phyloP scores from a whole-genome alignment of 202 grass and related monocot genomes.

The Schoenoplectus tabernaemontani region DNA sequence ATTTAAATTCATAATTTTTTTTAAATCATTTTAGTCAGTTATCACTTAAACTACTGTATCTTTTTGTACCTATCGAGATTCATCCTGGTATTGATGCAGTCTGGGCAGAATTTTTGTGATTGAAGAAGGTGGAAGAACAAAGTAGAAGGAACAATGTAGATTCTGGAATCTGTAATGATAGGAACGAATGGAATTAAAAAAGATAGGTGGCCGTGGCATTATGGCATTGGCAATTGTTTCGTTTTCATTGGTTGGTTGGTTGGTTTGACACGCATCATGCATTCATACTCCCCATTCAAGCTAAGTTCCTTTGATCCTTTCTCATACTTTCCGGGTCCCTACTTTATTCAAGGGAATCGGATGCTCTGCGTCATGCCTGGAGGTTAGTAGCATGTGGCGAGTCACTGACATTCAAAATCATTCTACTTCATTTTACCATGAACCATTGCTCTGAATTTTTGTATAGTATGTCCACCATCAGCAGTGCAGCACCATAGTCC shows the following conservation, averaged over 20 bases:
- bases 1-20: too few relatives aligned
- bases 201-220: background rate
- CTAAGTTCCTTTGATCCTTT: conserved; percentile 9
- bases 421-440: background rate
- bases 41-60: too few relatives aligned
- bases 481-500: too few relatives aligned
- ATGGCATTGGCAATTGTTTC: conserved; percentile 4
- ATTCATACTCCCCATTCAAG: background rate
- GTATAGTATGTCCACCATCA: background rate
- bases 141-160: background rate
- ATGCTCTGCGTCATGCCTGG: background rate
- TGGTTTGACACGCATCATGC: conserved; percentile 18
- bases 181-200: background rate
- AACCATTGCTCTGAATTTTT: background rate
- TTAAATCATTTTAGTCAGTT: too few relatives aligned
- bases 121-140: background rate
- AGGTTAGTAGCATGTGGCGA: background rate
- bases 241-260: conserved; percentile 1
- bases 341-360: background rate
- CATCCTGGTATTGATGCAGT: too few relatives aligned
- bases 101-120: background rate
- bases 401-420: background rate
- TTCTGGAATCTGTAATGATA: background rate
- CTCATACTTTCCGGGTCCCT: background rate
- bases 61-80: too few relatives aligned